Evolutionary conservation across 163 green algal species (phyloP).

Genomic region (Scenedesmus sp.): DNA sequence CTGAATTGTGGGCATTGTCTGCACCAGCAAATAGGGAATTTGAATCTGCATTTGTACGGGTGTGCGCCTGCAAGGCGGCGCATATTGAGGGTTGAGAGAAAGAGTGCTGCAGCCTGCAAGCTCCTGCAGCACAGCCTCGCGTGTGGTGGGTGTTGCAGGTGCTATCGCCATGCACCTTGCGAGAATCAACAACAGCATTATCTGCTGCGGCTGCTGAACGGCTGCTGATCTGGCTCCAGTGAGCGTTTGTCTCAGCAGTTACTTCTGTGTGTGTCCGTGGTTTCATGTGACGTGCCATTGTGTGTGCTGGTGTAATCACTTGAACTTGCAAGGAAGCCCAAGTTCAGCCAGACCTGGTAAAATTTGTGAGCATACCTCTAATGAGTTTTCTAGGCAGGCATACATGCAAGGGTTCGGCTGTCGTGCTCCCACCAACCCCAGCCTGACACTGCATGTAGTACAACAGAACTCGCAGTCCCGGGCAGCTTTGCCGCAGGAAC

Average conservation of each 20-base stretch:
- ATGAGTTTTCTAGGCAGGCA: background rate
- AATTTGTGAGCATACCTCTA: no score
- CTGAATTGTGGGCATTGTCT: background rate
- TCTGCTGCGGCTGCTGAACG: no score
- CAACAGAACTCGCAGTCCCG: background rate
- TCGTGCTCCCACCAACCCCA: background rate
- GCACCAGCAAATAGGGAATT: background rate
- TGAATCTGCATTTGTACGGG: background rate
- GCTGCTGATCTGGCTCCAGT: background rate
- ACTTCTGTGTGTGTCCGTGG: background rate
- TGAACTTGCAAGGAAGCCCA: background rate
- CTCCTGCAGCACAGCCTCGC: background rate
- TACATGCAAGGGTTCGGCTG: background rate
- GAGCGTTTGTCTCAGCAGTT: background rate
- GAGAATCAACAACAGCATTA: background rate
- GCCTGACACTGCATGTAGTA: background rate
- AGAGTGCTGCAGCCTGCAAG: background rate
- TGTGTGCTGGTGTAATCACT: background rate
- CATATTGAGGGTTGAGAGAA: background rate
- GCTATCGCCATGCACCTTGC: background rate
- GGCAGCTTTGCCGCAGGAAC: background rate
- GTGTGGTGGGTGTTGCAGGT: background rate
- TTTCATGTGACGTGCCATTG: background rate
- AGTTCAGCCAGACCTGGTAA: background rate
- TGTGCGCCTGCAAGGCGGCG: background rate